These are phyloP conservation scores for Coemansia sp. DNA, from an alignment of 192 early-diverging fungal genomes.

Conservation along the genomic window DNA sequence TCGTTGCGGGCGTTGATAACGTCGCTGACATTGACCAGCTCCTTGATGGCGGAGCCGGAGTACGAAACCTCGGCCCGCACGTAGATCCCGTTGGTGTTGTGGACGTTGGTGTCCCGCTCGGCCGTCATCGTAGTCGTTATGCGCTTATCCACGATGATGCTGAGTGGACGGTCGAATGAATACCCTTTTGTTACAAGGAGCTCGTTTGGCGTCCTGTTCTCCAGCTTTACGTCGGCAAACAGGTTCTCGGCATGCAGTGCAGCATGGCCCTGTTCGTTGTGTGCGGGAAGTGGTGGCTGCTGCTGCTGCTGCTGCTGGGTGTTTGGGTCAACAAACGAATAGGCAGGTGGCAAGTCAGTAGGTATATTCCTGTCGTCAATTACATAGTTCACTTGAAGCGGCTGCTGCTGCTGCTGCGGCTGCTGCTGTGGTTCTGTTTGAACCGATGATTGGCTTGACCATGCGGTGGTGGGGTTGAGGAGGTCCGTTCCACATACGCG, in stretches of 20 bases:
- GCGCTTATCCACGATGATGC: conserved; percentile 20
- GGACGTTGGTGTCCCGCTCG: conserved; percentile 23
- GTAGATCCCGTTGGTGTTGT: conserved; percentile 20
- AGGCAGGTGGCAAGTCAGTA: conserved; percentile 28
- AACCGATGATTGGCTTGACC: background rate
- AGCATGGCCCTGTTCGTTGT: background rate
- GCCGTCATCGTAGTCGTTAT: conserved; percentile 17
- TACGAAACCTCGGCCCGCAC: conserved; percentile 23
- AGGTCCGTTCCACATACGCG: background rate
- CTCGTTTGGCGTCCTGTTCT: conserved; percentile 20
- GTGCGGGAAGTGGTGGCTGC: background rate
- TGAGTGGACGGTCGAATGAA: conserved; percentile 30
- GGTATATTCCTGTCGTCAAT: background rate
- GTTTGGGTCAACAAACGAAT: conserved; percentile 35
- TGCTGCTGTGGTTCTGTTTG: background rate
- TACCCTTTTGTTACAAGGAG: conserved; percentile 31
- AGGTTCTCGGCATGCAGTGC: background rate
- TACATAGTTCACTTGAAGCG: background rate
- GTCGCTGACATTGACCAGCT: conserved; percentile 16
- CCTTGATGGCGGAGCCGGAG: conserved; percentile 7
- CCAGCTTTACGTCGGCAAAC: conserved; percentile 12
- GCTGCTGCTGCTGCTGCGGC: background rate
- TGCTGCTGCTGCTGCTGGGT: conserved; percentile 10
- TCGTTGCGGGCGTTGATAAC: conserved; percentile 20
- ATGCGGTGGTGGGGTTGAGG: background rate